Conservation (phyloP, 345 rosid genomes). For the Dipteronia sinensis region DNA sequence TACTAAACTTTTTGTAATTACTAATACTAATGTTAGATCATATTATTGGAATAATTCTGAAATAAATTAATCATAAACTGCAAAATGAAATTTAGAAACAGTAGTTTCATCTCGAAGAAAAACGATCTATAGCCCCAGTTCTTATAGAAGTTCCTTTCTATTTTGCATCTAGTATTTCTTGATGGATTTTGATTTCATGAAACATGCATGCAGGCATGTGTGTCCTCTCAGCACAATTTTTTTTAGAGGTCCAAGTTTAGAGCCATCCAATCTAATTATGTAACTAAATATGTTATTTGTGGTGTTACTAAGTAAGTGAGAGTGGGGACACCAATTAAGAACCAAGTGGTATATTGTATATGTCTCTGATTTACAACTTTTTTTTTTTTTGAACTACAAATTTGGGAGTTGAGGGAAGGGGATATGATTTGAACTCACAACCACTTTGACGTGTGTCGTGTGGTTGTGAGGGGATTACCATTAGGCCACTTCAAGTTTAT, state of each 20-base stretch:
- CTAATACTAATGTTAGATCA: neutral
- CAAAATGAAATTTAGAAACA: neutral
- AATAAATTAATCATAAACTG: neutral
- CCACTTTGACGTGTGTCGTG: too few relatives aligned
- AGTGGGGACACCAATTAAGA: neutral
- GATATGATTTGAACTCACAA: too few relatives aligned
- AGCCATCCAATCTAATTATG: neutral
- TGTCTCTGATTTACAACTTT: neutral
- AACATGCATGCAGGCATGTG: neutral
- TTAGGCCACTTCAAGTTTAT: too few relatives aligned
- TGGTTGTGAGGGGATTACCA: too few relatives aligned
- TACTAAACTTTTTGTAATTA: neutral
- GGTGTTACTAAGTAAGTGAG: neutral
- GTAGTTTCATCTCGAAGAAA: neutral
- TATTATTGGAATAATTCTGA: neutral
- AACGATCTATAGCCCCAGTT: neutral
- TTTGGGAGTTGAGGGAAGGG: too few relatives aligned
- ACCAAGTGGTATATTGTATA: neutral
- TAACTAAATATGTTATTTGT: neutral
- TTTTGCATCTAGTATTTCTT: too few relatives aligned
- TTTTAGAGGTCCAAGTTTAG: neutral
- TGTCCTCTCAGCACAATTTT: neutral
- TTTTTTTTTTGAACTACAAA: too few relatives aligned
- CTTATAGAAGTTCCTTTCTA: neutral
- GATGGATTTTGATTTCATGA: neutral